Evolutionary conservation across 495 filamentous ascomycete species (phyloP), one percentile per base, ranked within the genome.

Genomic region (Penicillium diatomitis): DNA sequence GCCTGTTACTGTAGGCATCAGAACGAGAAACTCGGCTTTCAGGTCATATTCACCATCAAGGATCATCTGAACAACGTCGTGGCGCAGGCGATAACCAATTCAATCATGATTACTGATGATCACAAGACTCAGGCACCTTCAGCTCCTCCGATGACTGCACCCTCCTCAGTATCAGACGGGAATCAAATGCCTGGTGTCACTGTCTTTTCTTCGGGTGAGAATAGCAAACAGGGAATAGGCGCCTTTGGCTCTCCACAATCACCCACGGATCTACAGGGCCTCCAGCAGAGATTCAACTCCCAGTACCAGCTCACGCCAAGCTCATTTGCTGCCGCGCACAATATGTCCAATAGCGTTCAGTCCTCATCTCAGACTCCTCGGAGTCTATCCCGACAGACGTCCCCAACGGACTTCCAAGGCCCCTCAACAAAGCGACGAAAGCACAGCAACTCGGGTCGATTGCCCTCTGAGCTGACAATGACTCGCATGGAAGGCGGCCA

Each of bases 1-100:
- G 87, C 90, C 4, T 97, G 91, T 65, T 97, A 97, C 67, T 96
- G 91, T 65, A 81, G 91, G 3, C 91, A 97, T 61, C 91, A 96
- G 49, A 77, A 80, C 35, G 91, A 97, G 67, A 96, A 96, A 61
- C 67, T 83, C 47, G 91, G 91, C 3, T 97, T 95, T 56, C 86
- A 87, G 58, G 87, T 97, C 54, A 94, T 97, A 32, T 92, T 96
- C 61, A 96, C 91, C 3, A 69, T 97, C 45, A 94, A 90, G 58
- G 87, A 95, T 69, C 77, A 83, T 52, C 57, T 76, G 46, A 82
- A 79, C 58, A 80, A 81, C 38, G 66, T 94, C 20, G 65, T 96
- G 43, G 85, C 89, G 12, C 91, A 97, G 58, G 77, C 79, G n/a
- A 83, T 95, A 29, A 89, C 88, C 4, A 78, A 80, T 33, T 84